Evolutionary conservation across 139 green algal genomes (phyloP).

Genomic region (Eudorina sp.): DNA sequence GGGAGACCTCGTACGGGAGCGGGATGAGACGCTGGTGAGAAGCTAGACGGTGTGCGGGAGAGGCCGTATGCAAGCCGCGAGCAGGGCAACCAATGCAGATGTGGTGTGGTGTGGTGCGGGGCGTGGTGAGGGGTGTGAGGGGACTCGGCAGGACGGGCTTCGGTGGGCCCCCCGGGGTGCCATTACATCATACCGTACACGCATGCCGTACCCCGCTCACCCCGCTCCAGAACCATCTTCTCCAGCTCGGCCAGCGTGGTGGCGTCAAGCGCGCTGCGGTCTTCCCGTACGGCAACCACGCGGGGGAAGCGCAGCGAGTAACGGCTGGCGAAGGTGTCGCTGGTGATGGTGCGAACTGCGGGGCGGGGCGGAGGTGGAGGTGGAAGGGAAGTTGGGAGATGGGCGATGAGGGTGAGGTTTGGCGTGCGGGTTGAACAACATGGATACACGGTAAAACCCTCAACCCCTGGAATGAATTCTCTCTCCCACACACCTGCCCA

Average conservation of each 20-base stretch:
- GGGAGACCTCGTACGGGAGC: too few species aligned
- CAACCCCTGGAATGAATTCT: too few species aligned
- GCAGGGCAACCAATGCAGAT: too few species aligned
- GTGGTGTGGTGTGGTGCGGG: too few species aligned
- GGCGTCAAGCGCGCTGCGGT: background rate
- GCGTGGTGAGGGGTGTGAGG: too few species aligned
- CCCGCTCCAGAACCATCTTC: background rate
- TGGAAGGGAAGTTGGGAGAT: background rate
- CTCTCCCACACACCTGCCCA: background rate
- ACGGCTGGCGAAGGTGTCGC: constrained; percentile 60
- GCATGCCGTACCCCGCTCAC: too few species aligned
- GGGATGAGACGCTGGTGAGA: too few species aligned
- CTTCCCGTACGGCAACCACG: constrained; percentile 18
- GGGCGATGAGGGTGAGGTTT: background rate
- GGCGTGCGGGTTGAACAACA: background rate
- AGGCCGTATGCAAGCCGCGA: too few species aligned
- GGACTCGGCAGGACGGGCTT: too few species aligned
- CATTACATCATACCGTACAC: too few species aligned
- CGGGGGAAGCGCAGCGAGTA: constrained; percentile 82
- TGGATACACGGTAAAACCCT: background rate
- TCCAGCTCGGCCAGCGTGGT: constrained; percentile 26
- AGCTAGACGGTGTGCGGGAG: too few species aligned
- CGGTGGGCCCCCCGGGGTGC: too few species aligned
- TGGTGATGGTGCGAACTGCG: constrained; percentile 77
- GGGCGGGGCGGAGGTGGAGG: background rate